Conservation (phyloP, 2,329 filamentous ascomycete genomes). For the Claviceps cyperi region DNA sequence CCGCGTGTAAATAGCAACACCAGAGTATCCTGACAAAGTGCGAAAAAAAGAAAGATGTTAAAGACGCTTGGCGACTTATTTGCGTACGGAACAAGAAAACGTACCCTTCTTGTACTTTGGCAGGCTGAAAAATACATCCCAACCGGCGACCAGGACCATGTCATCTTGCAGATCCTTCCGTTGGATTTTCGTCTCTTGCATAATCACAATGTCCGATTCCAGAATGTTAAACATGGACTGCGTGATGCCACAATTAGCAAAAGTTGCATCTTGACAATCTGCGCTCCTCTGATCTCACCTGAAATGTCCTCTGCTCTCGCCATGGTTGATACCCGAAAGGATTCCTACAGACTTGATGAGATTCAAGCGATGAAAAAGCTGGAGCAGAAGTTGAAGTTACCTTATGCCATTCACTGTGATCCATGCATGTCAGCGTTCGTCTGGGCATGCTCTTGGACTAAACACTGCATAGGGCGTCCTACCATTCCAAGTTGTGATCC, state of each 20-base stretch:
- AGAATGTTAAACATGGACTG: constrained; percentile 89
- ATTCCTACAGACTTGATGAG: constrained; percentile 36
- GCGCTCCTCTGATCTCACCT: constrained; percentile 28
- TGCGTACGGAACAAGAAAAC: not conserved
- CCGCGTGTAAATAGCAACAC: constrained; percentile 90
- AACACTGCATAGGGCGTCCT: constrained; percentile 15
- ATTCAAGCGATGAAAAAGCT: not conserved
- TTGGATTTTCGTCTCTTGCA: constrained; percentile 96
- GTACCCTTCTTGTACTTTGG: constrained; percentile 85
- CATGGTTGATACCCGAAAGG: constrained; percentile 78
- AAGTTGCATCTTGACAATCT: not conserved
- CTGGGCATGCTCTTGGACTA: not conserved
- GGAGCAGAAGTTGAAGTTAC: constrained; percentile 15
- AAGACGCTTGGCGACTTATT: not conserved
- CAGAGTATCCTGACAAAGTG: constrained; percentile 63
- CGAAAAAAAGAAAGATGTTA: not conserved
- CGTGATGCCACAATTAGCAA: not conserved
- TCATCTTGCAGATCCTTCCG: constrained; percentile 83
- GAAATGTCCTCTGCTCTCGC: constrained; percentile 55
- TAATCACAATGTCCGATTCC: constrained; percentile 81
- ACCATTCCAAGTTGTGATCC: constrained; percentile 84
- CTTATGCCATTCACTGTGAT: constrained; percentile 63
- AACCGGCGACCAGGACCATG: constrained; percentile 87
- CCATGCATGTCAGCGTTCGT: constrained; percentile 2
- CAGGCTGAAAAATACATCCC: constrained; percentile 92